phyloP scores from a whole-genome alignment of 208 protist genomes.

The Wallacemonas sp. region DNA sequence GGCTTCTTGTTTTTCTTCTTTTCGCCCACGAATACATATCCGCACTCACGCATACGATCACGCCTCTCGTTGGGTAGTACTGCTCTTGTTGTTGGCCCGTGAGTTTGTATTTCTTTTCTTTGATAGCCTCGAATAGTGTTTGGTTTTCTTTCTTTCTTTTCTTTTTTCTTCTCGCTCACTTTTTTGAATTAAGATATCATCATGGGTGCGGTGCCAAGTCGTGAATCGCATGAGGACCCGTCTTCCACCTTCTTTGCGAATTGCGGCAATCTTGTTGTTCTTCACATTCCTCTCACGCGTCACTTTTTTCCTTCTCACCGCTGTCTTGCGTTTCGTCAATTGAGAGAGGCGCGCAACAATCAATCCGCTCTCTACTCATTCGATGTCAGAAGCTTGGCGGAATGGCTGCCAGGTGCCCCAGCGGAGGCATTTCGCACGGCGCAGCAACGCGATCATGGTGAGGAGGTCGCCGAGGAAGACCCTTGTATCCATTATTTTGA shows the following conservation, averaged over 20 bases:
- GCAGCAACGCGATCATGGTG: constrained; percentile 35
- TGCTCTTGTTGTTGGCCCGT: neutral
- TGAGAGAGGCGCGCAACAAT: constrained; percentile 39
- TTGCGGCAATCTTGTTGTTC: constrained; percentile 40
- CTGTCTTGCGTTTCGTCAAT: constrained; percentile 55
- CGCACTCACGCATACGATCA: no score
- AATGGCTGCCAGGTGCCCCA: constrained; percentile 17
- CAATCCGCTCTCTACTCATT: constrained; percentile 64
- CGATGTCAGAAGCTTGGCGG: constrained; percentile 24
- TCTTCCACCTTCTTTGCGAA: constrained; percentile 39
- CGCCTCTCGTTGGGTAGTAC: no score
- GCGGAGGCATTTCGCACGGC: constrained; percentile 28
- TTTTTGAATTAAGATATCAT: neutral
- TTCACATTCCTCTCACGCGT: constrained; percentile 48
- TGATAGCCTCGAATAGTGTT: neutral
- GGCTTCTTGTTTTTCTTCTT: no score
- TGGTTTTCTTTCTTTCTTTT: neutral
- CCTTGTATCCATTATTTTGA: constrained; percentile 35
- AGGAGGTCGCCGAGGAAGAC: constrained; percentile 34
- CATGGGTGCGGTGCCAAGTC: constrained; percentile 62
- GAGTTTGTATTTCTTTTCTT: neutral
- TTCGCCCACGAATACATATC: no score
- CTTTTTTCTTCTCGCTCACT: neutral
- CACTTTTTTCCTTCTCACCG: constrained; percentile 51
- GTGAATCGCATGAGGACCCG: constrained; percentile 56